phyloP scores from a whole-genome alignment of 2,329 filamentous ascomycete genomes.

The Bimuria novae-zelandiae region DNA sequence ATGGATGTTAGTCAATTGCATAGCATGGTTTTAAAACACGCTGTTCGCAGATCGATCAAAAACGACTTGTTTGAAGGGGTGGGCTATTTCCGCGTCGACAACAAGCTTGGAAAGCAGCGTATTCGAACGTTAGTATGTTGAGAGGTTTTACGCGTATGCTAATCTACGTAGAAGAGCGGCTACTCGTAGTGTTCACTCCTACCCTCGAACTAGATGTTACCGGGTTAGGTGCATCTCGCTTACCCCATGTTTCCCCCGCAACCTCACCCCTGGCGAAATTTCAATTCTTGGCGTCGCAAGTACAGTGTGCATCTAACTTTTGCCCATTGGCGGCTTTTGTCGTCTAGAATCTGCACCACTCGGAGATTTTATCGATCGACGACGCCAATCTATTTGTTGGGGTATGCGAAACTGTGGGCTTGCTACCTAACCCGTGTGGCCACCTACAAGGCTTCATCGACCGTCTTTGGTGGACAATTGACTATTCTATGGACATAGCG shows the following conservation, averaged over 20 bases:
- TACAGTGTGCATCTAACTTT: background rate
- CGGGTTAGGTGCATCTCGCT: background rate
- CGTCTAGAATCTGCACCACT: background rate
- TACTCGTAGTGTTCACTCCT: background rate
- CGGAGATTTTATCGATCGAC: slow-evolving; percentile 1
- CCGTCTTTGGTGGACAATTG: slow-evolving; percentile 11
- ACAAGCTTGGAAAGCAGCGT: background rate
- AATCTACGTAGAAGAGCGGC: background rate
- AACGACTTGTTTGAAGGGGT: background rate
- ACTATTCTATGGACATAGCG: background rate
- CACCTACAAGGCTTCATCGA: background rate
- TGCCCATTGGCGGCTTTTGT: slow-evolving; percentile 5
- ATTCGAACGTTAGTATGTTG: background rate
- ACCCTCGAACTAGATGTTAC: background rate
- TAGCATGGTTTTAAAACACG: background rate
- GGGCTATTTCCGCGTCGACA: background rate
- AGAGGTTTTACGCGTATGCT: background rate
- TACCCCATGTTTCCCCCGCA: background rate
- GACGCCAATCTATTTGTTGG: background rate
- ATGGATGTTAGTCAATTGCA: background rate
- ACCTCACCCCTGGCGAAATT: background rate
- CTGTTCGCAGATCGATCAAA: background rate
- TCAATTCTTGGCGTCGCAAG: background rate
- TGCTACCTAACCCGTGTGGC: background rate
- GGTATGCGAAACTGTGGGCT: background rate